Evolutionary conservation across 805 yeast genomes (phyloP), one percentile per base, ranked within the genome.

Genomic region (Barnettozyma botsteinii): DNA sequence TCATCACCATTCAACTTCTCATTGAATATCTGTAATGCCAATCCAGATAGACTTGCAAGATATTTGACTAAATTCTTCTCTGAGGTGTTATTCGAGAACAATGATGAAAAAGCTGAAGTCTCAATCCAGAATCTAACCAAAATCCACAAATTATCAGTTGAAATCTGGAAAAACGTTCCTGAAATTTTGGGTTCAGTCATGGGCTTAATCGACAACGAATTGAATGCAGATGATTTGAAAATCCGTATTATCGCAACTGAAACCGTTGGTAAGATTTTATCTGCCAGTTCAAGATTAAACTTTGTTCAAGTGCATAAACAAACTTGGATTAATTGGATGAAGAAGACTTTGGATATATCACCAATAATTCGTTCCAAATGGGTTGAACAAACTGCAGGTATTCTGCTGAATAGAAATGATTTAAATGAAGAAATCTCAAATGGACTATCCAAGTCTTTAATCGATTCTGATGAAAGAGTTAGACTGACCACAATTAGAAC

Each of bases 201-300:
- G 69, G 93, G 95, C 0, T 72, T 85, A 37, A 65, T 88, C 4
- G 85, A 85, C 48, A 87, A 85, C 51, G 95, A 88, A 49, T 62
- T 88, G 31, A 77, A 77, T 42, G 86, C 95, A 0, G 85, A 81
- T 31, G 74, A 79, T 48, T 77, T 75, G 23, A 59, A 66, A 13
- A 67, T 84, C 15, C 70, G 96, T 47, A 55, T 70, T 0, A 59
- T 82, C 38, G 88, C 95, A 0, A 83, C 94, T 0, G 74, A 74
- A 32, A 75, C 93, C 0, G 72, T 89, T 3, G 91, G 95, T 0
- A 60, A 70, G 30, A 75, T 89, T 55, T 57, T 87, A 2, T 62
- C 76, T 0, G 57, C 65, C 11, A 60, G 61, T 9, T 69, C 80
- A 2, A 67, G 70, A 19, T 55, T 78, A 5, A 79, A 79, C 50